These are phyloP conservation scores for Coemansia sp. DNA, from an alignment of 192 early-diverging fungal species.

Conservation along the genomic window DNA sequence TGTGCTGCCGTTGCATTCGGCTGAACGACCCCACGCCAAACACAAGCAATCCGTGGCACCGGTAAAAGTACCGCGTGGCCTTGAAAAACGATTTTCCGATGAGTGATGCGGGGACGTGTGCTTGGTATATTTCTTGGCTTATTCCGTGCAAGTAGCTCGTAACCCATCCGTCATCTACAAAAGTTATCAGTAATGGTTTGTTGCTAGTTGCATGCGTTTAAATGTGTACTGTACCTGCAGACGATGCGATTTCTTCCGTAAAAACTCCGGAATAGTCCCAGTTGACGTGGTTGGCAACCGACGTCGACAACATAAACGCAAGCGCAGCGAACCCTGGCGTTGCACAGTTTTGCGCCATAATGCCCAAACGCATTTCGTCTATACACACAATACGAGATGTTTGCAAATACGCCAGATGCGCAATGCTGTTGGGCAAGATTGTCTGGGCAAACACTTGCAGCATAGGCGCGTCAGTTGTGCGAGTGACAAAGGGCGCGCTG, in stretches of 20 bases:
- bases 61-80: slow-evolving; percentile 48
- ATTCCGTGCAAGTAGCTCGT: slow-evolving; percentile 51
- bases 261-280: slow-evolving; percentile 36
- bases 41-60: slow-evolving; percentile 42
- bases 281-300: slow-evolving; percentile 29
- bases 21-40: slow-evolving; percentile 49
- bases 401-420: slow-evolving; percentile 42
- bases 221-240: slow-evolving; percentile 36
- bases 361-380: slow-evolving; percentile 54
- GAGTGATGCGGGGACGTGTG: slow-evolving; percentile 34
- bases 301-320: slow-evolving; percentile 47
- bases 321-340: slow-evolving; percentile 50
- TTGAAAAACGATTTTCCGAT: slow-evolving; percentile 47
- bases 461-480: not conserved
- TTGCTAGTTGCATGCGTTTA: too few relatives aligned
- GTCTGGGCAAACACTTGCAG: slow-evolving; percentile 52
- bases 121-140: slow-evolving; percentile 55
- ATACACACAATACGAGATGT: slow-evolving; percentile 41
- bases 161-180: slow-evolving; percentile 50
- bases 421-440: slow-evolving; percentile 37
- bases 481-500: slow-evolving; percentile 2
- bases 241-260: slow-evolving; percentile 30
- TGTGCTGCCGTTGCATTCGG: slow-evolving; percentile 10
- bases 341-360: slow-evolving; percentile 55
- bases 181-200: not conserved